Percentiles rank a stretch among this genome's conserved stretches.
phyloP scores from a whole-genome alignment of 2,329 filamentous ascomycete genomes.

The Tolypocladium nubicola region DNA sequence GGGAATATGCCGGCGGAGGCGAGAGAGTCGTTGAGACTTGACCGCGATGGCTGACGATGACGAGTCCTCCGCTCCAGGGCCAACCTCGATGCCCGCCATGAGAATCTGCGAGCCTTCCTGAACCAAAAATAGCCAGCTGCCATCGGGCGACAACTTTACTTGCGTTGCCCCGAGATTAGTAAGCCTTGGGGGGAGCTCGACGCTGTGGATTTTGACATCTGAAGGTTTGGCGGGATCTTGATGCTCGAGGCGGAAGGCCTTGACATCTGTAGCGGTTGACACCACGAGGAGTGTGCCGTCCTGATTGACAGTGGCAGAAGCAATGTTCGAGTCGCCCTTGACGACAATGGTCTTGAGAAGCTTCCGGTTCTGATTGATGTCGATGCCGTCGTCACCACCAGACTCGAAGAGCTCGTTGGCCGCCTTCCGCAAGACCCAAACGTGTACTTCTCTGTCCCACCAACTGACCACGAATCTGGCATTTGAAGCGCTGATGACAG shows the following conservation, averaged over 20 bases:
- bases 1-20: conserved; percentile 42
- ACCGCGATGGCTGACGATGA: conserved; percentile 12
- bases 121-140: conserved; percentile 57
- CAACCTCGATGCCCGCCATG: conserved; percentile 24
- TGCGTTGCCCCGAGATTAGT: conserved; percentile 54
- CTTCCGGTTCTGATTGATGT: conserved; percentile 45
- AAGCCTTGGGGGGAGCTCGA: conserved; percentile 51
- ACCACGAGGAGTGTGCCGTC: conserved; percentile 68
- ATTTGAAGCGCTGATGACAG: conserved; percentile 60
- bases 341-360: conserved; percentile 59
- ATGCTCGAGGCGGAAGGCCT: conserved; percentile 60
- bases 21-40: conserved; percentile 36
- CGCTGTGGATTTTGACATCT: conserved; percentile 59
- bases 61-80: conserved; percentile 6
- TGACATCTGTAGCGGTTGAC: conserved; percentile 63
- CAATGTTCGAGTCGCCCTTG: conserved; percentile 73
- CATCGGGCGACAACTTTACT: conserved; percentile 59
- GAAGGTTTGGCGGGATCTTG: conserved; percentile 37
- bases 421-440: conserved; percentile 56
- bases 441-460: conserved; percentile 80
- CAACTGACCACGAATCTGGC: conserved; percentile 75
- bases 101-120: conserved; percentile 50
- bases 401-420: conserved; percentile 34
- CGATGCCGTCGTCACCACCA: conserved; percentile 28
- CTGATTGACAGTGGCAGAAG: conserved; percentile 58